These are phyloP conservation scores for Aristolochia californica DNA, from an alignment of 164 flowering plant species.

Conservation along the genomic window DNA sequence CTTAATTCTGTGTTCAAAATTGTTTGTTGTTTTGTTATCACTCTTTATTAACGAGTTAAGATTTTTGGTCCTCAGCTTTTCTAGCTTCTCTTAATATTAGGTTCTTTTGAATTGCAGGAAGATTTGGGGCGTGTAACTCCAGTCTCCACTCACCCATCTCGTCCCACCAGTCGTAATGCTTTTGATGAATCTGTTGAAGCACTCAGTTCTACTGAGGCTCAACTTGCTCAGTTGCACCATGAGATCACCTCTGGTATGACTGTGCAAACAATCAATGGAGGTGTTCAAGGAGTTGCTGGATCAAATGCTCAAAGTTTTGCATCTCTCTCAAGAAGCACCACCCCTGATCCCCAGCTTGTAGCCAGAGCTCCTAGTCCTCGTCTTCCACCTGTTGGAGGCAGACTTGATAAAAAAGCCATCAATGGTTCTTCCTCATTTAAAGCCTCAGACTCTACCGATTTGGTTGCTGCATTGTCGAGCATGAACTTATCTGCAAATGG, in stretches of 20 bases:
- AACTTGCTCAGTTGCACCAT: slow-evolving; percentile 39
- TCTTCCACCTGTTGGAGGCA: slow-evolving; percentile 63
- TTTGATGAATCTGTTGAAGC: slow-evolving; percentile 40
- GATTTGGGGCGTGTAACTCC: slow-evolving; percentile 36
- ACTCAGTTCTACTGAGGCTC: slow-evolving; percentile 33
- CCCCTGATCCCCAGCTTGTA: slow-evolving; percentile 66
- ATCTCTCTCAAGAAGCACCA: slow-evolving; percentile 62
- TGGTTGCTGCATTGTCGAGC: slow-evolving; percentile 60
- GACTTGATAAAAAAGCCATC: slow-evolving; percentile 41
- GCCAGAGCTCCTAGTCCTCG: slow-evolving; percentile 72
- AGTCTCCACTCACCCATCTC: slow-evolving; percentile 51
- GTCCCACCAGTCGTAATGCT: slow-evolving; percentile 67
- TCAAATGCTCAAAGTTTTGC: slow-evolving; percentile 51
- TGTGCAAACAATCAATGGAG: slow-evolving; percentile 23
- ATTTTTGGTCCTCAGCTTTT: not conserved
- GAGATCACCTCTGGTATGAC: slow-evolving; percentile 27
- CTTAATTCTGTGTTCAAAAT: not conserved
- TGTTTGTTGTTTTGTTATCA: not conserved
- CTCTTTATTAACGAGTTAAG: not conserved
- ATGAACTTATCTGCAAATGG: slow-evolving; percentile 50
- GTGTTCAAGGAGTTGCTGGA: slow-evolving; percentile 23
- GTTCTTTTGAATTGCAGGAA: slow-evolving; percentile 40
- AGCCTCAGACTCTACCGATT: slow-evolving; percentile 40
- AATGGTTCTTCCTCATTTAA: slow-evolving; percentile 30
- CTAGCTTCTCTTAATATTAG: not conserved